These are phyloP conservation scores for Capsicum baccatum DNA, from an alignment of 257 asterid genomes.

Conservation along the genomic window DNA sequence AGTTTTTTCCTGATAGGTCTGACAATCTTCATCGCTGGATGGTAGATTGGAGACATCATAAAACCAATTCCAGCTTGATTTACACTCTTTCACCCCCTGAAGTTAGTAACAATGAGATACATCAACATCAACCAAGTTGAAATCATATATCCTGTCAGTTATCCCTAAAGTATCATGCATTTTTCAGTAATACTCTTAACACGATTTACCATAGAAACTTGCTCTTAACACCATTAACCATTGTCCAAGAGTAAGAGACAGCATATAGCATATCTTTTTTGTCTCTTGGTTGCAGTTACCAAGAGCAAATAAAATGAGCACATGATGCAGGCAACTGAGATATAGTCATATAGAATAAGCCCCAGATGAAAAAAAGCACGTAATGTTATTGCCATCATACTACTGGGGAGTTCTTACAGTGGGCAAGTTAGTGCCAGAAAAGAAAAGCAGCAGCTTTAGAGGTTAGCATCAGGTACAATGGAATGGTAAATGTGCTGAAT, in stretches of 20 bases:
- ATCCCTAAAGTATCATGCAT: background rate
- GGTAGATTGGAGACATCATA: constrained; percentile 87
- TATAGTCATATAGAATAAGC: background rate
- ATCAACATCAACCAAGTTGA: background rate
- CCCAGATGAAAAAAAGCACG: background rate
- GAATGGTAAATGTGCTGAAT: background rate
- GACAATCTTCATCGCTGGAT: constrained; percentile 73
- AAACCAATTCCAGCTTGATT: constrained; percentile 79
- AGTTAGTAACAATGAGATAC: constrained; percentile 13
- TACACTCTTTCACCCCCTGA: constrained; percentile 64
- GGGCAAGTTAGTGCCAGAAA: background rate
- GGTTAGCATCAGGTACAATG: background rate
- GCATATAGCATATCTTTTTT: background rate
- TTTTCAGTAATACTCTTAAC: background rate
- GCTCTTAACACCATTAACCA: background rate
- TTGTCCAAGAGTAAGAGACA: background rate
- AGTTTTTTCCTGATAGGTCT: constrained; percentile 44
- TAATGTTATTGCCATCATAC: background rate
- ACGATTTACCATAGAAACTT: background rate
- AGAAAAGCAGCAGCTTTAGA: background rate
- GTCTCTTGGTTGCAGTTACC: background rate
- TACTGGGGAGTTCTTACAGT: background rate
- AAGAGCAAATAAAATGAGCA: constrained; percentile 15
- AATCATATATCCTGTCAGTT: background rate
- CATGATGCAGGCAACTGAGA: background rate